Evolutionary conservation across 2,329 filamentous ascomycete genomes (phyloP).

Genomic region (Sporothrix phasma): DNA sequence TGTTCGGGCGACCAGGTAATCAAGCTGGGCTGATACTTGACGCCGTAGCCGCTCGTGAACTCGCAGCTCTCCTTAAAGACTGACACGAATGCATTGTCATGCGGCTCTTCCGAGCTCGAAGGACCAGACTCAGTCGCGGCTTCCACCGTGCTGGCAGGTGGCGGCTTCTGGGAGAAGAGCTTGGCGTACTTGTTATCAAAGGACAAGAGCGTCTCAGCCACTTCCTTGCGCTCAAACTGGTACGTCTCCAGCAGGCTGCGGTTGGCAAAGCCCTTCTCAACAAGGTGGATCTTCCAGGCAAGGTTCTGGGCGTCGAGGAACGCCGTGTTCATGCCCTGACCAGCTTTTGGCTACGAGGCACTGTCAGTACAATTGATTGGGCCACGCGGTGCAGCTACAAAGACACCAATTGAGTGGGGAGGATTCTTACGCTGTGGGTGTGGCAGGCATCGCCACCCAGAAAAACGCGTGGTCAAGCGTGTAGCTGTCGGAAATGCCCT

Average conservation of each 20-base stretch:
- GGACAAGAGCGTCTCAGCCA: conserved; percentile 72
- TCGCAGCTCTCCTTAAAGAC: conserved; percentile 87
- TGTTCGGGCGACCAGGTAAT: conserved; percentile 76
- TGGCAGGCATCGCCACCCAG: conserved; percentile 71
- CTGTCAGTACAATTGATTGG: conserved; percentile 20
- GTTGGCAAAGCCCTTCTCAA: conserved; percentile 71
- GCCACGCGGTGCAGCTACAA: background rate
- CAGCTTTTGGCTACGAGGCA: conserved; percentile 49
- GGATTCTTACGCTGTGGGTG: conserved; percentile 55
- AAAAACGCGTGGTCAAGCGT: conserved; percentile 62
- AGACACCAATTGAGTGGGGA: background rate
- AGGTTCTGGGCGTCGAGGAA: conserved; percentile 79
- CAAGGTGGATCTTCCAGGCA: conserved; percentile 91
- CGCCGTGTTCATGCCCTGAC: conserved; percentile 72
- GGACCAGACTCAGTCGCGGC: conserved; percentile 32
- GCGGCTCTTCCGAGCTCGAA: conserved; percentile 26
- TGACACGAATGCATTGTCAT: conserved; percentile 72
- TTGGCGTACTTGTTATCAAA: conserved; percentile 88
- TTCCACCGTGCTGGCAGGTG: conserved; percentile 61
- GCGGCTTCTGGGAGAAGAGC: conserved; percentile 71
- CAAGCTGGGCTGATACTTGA: conserved; percentile 70
- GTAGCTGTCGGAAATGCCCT: conserved; percentile 60
- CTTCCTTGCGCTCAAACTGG: conserved; percentile 72
- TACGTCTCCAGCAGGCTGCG: conserved; percentile 73
- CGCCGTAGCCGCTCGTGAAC: conserved; percentile 86